Percentiles rank a stretch among this genome's conserved stretches.
Conservation (phyloP, 257 asterid genomes). For the Galeopsis tetrahit region DNA sequence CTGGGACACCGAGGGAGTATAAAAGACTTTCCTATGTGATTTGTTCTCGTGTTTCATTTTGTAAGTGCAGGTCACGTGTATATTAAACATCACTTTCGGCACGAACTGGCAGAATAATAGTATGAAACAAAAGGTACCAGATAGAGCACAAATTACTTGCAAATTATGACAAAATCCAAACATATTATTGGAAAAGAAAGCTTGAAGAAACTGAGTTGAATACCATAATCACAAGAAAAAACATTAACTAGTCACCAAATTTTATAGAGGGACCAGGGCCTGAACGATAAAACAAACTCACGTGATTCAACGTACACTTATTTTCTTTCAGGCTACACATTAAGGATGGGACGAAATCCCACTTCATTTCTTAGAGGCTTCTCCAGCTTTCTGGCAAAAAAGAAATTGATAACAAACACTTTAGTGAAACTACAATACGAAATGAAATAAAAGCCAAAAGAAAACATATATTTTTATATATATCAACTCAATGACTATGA, state of each 20-base stretch:
- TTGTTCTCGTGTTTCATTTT: too few relatives aligned
- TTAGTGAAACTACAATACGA: neutral
- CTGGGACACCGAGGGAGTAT: neutral
- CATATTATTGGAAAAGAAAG: neutral
- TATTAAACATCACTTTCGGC: neutral
- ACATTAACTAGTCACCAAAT: conserved; percentile 25
- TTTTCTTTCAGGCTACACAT: conserved; percentile 28
- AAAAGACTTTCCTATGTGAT: too few relatives aligned
- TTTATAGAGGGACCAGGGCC: conserved; percentile 24
- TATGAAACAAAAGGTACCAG: conserved; percentile 1
- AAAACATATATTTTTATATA: neutral
- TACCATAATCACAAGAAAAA: neutral
- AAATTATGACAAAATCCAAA: neutral
- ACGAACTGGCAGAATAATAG: neutral
- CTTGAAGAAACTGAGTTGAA: neutral
- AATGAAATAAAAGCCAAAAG: neutral
- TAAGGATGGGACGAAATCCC: conserved; percentile 11
- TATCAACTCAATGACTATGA: conserved; percentile 3
- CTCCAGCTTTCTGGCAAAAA: conserved; percentile 43
- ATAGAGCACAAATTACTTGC: neutral
- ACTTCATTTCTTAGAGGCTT: conserved; percentile 38
- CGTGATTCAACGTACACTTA: conserved; percentile 26
- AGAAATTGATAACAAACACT: neutral
- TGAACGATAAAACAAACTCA: conserved; percentile 13
- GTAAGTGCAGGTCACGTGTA: too few relatives aligned